These are phyloP conservation scores for Colletotrichum karsti DNA, from an alignment of 2,329 filamentous ascomycete genomes.

Conservation along the genomic window DNA sequence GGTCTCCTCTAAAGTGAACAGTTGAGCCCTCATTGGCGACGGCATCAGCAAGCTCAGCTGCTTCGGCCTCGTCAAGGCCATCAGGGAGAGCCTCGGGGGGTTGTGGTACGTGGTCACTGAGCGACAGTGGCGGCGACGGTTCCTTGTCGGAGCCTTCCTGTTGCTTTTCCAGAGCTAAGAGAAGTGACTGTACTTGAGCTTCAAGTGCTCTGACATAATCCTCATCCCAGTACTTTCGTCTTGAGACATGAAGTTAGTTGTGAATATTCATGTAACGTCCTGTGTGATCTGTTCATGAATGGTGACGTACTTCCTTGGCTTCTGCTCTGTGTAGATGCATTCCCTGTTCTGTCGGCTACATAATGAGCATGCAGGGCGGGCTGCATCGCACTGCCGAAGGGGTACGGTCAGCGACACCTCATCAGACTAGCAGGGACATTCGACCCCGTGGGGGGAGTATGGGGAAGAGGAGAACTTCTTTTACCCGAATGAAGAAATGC, in stretches of 20 bases:
- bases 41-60: neutral
- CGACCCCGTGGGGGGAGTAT: neutral
- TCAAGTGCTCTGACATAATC: slow-evolving; percentile 31
- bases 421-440: neutral
- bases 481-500: neutral
- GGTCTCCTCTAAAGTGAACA: neutral
- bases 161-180: slow-evolving; percentile 26
- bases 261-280: neutral
- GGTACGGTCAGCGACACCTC: neutral
- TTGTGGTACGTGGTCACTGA: neutral
- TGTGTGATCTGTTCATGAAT: no score
- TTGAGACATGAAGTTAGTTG: neutral
- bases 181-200: slow-evolving; percentile 27
- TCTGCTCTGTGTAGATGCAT: slow-evolving; percentile 26
- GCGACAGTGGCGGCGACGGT: neutral
- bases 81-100: neutral
- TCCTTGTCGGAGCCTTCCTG: neutral
- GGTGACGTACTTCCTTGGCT: slow-evolving; percentile 15
- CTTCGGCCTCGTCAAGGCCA: neutral
- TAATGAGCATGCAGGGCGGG: slow-evolving; percentile 28
- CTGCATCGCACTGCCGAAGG: slow-evolving; percentile 28
- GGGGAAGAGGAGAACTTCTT: neutral
- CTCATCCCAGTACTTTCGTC: slow-evolving; percentile 32
- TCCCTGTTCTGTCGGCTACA: slow-evolving; percentile 26
- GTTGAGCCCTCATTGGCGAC: neutral